phyloP scores from a whole-genome alignment of 2,329 filamentous ascomycete genomes.

The Neofusicoccum sp. region DNA sequence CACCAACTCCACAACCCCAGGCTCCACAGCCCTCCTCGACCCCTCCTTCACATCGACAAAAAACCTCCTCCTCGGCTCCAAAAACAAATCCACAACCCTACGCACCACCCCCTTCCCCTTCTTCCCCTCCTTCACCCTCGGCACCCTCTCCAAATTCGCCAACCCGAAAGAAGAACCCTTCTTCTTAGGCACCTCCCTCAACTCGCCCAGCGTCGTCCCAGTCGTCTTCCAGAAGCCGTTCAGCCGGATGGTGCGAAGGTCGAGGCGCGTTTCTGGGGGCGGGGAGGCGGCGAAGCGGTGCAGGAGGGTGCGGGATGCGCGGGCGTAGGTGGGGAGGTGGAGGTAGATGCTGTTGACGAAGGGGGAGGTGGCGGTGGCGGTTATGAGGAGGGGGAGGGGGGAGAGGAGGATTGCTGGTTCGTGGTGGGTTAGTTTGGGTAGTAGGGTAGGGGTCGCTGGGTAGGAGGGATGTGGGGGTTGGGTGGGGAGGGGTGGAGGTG shows the following conservation, averaged over 20 bases:
- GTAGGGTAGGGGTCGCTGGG: not conserved
- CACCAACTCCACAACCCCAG: conserved; percentile 1
- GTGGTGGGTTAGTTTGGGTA: not conserved
- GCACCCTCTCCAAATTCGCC: conserved; percentile 8
- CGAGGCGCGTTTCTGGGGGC: conserved; percentile 31
- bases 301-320: conserved; percentile 31
- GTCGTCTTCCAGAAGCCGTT: conserved; percentile 36
- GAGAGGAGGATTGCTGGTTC: conserved; percentile 32
- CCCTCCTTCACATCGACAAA: conserved; percentile 1
- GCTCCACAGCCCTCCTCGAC: conserved; percentile 3
- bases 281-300: conserved; percentile 30
- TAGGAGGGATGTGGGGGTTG: not conserved
- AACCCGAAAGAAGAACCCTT: not conserved
- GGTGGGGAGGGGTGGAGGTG: not conserved
- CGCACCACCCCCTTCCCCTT: not conserved
- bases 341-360: conserved; percentile 38
- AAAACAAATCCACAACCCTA: not conserved
- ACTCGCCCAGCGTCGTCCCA: conserved; percentile 32
- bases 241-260: conserved; percentile 39
- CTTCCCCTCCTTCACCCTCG: not conserved
- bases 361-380: conserved; percentile 40
- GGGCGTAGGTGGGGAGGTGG: conserved; percentile 34
- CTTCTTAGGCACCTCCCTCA: conserved; percentile 25
- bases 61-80: not conserved
- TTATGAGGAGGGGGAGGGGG: conserved; percentile 35